These are phyloP conservation scores for Mycena indigotica DNA, from an alignment of 768 basidiomycete species.

Conservation along the genomic window DNA sequence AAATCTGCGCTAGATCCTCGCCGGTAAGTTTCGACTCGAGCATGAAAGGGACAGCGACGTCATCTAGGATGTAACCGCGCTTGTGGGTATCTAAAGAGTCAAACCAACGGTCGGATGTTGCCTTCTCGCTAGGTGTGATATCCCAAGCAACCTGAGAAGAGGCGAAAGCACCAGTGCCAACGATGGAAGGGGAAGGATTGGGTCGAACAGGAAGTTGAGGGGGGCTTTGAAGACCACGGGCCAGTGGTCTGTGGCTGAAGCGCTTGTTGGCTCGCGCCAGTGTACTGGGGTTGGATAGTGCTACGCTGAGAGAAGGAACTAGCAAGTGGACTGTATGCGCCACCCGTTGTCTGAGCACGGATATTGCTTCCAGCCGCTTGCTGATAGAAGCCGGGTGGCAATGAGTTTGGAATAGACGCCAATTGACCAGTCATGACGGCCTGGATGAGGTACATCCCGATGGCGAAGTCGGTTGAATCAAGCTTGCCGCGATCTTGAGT, in stretches of 20 bases:
- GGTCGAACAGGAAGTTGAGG: slow-evolving; percentile 46
- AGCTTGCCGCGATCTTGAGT: slow-evolving; percentile 88
- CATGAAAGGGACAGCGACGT: slow-evolving; percentile 95
- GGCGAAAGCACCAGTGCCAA: slow-evolving; percentile 29
- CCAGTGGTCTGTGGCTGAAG: slow-evolving; percentile 47
- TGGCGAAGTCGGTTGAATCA: slow-evolving; percentile 88
- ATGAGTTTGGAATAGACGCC: slow-evolving; percentile 64
- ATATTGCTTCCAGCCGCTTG: slow-evolving; percentile 61
- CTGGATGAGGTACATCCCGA: slow-evolving; percentile 97
- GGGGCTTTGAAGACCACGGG: slow-evolving; percentile 37
- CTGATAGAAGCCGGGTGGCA: slow-evolving; percentile 87
- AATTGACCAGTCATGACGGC: slow-evolving; percentile 82
- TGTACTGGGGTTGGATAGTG: slow-evolving; percentile 61
- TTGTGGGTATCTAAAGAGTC: slow-evolving; percentile 75
- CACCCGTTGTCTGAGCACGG: slow-evolving; percentile 61
- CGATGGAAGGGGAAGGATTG: slow-evolving; percentile 27
- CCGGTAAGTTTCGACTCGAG: slow-evolving; percentile 83
- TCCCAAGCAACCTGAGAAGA: slow-evolving; percentile 63
- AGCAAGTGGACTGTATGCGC: slow-evolving; percentile 59
- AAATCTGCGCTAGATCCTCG: slow-evolving; percentile 84
- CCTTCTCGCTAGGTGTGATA: slow-evolving; percentile 79
- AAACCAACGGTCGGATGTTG: slow-evolving; percentile 76
- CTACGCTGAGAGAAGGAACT: slow-evolving; percentile 43
- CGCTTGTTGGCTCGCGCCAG: slow-evolving; percentile 54
- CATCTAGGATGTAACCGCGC: slow-evolving; percentile 85